Evolutionary conservation across 441 rosid genomes (phyloP).

Genomic region (Euphorbia schlechtendalii): DNA sequence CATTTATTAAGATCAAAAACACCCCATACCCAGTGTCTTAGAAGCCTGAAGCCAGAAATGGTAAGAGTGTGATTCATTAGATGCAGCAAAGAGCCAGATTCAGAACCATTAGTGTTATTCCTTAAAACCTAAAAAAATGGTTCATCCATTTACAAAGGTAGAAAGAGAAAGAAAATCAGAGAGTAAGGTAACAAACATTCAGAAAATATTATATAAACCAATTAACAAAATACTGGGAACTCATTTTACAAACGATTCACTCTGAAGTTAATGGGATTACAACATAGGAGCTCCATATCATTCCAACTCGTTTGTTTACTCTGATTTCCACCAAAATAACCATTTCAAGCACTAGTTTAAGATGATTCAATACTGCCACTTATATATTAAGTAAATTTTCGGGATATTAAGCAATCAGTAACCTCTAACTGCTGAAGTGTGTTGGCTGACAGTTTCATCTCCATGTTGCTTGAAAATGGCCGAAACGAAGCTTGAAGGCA

Average conservation of each 20-base stretch:
- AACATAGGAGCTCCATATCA: neutral
- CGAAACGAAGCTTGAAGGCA: conserved; percentile 65
- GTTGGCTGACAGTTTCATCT: conserved; percentile 84
- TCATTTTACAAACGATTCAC: neutral
- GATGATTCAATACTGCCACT: neutral
- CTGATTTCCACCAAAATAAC: neutral
- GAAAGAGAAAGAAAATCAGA: neutral
- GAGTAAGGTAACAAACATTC: neutral
- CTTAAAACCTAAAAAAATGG: conserved; percentile 51
- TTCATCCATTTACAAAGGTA: conserved; percentile 18
- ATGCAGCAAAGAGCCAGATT: conserved; percentile 71
- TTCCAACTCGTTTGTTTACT: neutral
- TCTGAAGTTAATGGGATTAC: conserved; percentile 4
- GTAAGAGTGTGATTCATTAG: conserved; percentile 75
- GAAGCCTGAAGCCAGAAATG: conserved; percentile 82
- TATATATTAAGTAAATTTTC: neutral
- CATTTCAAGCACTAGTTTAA: neutral
- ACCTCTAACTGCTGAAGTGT: conserved; percentile 94
- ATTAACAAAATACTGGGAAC: neutral
- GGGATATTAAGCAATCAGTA: conserved; percentile 6
- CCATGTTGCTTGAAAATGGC: conserved; percentile 58
- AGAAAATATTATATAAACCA: neutral
- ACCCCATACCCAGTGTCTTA: conserved; percentile 78
- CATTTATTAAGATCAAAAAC: conserved; percentile 5
- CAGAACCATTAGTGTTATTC: conserved; percentile 72